A percentile compares a stretch with the other conserved stretches of the same genome.
Evolutionary conservation across 768 basidiomycete species (phyloP).

Genomic region (Pleurotus djamor): DNA sequence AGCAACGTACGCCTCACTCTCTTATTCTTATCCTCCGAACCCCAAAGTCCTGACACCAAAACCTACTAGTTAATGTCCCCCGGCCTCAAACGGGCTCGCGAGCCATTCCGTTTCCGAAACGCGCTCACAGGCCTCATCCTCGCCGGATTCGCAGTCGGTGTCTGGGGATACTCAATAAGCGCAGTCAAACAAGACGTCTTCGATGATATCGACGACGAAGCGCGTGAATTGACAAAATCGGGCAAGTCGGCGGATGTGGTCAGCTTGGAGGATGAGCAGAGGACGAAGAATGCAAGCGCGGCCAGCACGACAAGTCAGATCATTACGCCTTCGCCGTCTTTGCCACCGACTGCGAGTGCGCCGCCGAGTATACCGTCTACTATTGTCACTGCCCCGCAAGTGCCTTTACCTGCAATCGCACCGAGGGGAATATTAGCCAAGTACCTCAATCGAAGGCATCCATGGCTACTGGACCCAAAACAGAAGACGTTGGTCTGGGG

Average conservation of each 20-base stretch:
- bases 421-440: slow-evolving; percentile 44
- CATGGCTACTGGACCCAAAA: slow-evolving; percentile 55
- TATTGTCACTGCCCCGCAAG: slow-evolving; percentile 4
- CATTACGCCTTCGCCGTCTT: neutral
- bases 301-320: neutral
- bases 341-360: slow-evolving; percentile 11
- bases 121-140: slow-evolving; percentile 73
- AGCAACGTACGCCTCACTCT: slow-evolving; percentile 35
- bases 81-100: slow-evolving; percentile 84
- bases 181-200: slow-evolving; percentile 95
- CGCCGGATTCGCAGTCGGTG: slow-evolving; percentile 70
- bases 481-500: slow-evolving; percentile 69
- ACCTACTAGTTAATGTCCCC: slow-evolving; percentile 72
- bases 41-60: neutral
- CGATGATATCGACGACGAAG: slow-evolving; percentile 82
- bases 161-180: slow-evolving; percentile 91
- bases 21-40: neutral
- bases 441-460: slow-evolving; percentile 41
- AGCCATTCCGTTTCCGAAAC: slow-evolving; percentile 79
- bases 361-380: slow-evolving; percentile 15
- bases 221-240: slow-evolving; percentile 44
- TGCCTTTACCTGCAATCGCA: neutral
- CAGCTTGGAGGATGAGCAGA: slow-evolving; percentile 27
- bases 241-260: slow-evolving; percentile 19
- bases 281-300: slow-evolving; percentile 6